Conservation (phyloP, 805 yeast species). For the Kluyveromyces starmeri region DNA sequence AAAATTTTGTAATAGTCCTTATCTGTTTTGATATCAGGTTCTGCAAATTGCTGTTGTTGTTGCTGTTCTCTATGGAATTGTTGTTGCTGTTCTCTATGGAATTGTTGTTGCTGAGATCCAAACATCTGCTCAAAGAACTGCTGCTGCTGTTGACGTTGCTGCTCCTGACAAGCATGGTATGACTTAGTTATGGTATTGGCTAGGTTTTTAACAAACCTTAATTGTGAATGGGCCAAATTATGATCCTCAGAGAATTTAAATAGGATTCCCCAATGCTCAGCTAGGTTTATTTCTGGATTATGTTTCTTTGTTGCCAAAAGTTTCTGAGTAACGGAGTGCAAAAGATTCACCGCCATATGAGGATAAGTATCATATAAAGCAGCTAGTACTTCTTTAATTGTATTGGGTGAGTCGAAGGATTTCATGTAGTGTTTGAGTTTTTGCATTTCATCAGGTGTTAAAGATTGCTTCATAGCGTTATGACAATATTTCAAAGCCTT, state of each 20-base stretch:
- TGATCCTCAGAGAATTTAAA: conserved; percentile 19
- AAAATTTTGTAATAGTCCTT: conserved; percentile 76
- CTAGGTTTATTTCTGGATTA: conserved; percentile 10
- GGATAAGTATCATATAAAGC: conserved; percentile 24
- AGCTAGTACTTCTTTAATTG: conserved; percentile 11
- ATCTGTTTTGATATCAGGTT: conserved; percentile 21
- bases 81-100: conserved; percentile 32
- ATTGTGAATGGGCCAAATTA: conserved; percentile 11
- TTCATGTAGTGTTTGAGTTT: conserved; percentile 13
- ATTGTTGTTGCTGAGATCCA: conserved; percentile 23
- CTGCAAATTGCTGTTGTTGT: conserved; percentile 23
- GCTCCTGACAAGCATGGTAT: conserved; percentile 37
- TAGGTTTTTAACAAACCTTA: conserved; percentile 14
- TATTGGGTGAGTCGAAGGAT: conserved; percentile 1
- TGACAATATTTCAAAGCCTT: conserved; percentile 15
- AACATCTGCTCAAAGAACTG: conserved; percentile 31
- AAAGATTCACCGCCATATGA: conserved; percentile 19
- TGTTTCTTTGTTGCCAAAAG: conserved; percentile 7
- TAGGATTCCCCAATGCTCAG: conserved; percentile 8
- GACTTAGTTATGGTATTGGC: conserved; percentile 31
- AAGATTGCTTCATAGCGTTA: conserved; percentile 12
- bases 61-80: conserved; percentile 32
- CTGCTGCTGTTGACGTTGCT: conserved; percentile 40
- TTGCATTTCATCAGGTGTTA: conserved; percentile 13
- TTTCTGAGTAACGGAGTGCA: conserved; percentile 13